Conservation (phyloP, 1,284 basidiomycete species). For the Neolentinus lepideus region DNA sequence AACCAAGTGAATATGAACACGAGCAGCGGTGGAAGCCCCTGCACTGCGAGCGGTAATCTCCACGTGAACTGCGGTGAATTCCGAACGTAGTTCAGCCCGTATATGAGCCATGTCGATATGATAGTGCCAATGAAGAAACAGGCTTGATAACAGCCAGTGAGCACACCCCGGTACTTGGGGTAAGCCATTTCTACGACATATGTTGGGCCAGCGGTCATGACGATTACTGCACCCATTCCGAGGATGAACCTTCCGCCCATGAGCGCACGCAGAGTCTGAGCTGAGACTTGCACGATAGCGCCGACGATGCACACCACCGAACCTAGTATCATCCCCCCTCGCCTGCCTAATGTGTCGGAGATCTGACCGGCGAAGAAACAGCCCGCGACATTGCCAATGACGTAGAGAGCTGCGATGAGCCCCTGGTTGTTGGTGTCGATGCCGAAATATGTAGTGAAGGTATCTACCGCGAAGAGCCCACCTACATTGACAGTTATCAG, state of each 20-base stretch:
- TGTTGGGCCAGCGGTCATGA: constrained; percentile 30
- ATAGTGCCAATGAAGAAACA: constrained; percentile 1
- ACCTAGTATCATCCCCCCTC: constrained; percentile 2
- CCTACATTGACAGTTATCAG: background rate
- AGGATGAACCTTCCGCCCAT: constrained; percentile 26
- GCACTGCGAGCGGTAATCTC: background rate
- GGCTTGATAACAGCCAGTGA: background rate
- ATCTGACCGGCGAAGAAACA: constrained; percentile 3
- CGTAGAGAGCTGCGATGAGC: background rate
- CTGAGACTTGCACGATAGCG: background rate
- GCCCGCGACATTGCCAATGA: constrained; percentile 1
- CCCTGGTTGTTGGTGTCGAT: background rate
- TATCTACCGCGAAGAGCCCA: background rate
- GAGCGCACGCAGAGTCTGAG: constrained; percentile 7
- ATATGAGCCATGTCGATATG: constrained; percentile 1
- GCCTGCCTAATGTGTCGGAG: constrained; percentile 1
- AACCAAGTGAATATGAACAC: background rate
- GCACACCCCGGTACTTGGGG: constrained; percentile 24
- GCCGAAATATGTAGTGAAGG: background rate
- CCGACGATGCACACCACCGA: constrained; percentile 2
- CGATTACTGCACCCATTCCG: constrained; percentile 23
- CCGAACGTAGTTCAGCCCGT: background rate
- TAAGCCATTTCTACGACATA: constrained; percentile 38
- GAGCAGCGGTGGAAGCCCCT: background rate
- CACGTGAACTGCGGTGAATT: background rate